A percentile compares a stretch with the other conserved stretches of the same genome.
phyloP scores from a whole-genome alignment of 495 filamentous ascomycete genomes.

The Entonaema liquescens region DNA sequence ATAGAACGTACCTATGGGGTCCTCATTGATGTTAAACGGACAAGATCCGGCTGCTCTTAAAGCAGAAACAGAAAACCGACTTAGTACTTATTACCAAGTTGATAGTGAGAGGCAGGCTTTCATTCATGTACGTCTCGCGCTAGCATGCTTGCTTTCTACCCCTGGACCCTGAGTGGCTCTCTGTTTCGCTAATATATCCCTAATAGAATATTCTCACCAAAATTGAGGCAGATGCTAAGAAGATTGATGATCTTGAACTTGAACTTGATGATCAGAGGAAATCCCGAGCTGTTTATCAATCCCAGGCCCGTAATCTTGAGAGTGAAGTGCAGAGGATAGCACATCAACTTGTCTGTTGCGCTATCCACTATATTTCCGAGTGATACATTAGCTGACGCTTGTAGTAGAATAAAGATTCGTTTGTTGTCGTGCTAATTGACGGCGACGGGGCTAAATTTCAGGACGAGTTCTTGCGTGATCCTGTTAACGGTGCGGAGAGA shows the following conservation, averaged over 20 bases:
- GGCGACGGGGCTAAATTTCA: slow-evolving; percentile 48
- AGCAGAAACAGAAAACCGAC: slow-evolving; percentile 25
- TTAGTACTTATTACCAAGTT: slow-evolving; percentile 38
- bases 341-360: slow-evolving; percentile 41
- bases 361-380: background rate
- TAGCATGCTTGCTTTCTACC: background rate
- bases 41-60: slow-evolving; percentile 27
- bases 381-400: slow-evolving; percentile 17
- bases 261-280: slow-evolving; percentile 45
- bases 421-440: slow-evolving; percentile 48
- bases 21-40: slow-evolving; percentile 37
- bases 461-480: slow-evolving; percentile 45
- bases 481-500: slow-evolving; percentile 40
- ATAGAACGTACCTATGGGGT: slow-evolving; percentile 28
- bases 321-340: slow-evolving; percentile 30
- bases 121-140: slow-evolving; percentile 30
- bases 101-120: slow-evolving; percentile 40
- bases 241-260: slow-evolving; percentile 42
- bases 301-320: slow-evolving; percentile 33
- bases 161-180: background rate
- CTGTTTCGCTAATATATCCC: slow-evolving; percentile 12
- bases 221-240: slow-evolving; percentile 31
- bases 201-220: slow-evolving; percentile 36
- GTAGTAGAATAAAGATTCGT: slow-evolving; percentile 40
- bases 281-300: slow-evolving; percentile 40